These are phyloP conservation scores for Elongisporangium undulatum DNA, from an alignment of 352 stramenopile species.

Conservation along the genomic window DNA sequence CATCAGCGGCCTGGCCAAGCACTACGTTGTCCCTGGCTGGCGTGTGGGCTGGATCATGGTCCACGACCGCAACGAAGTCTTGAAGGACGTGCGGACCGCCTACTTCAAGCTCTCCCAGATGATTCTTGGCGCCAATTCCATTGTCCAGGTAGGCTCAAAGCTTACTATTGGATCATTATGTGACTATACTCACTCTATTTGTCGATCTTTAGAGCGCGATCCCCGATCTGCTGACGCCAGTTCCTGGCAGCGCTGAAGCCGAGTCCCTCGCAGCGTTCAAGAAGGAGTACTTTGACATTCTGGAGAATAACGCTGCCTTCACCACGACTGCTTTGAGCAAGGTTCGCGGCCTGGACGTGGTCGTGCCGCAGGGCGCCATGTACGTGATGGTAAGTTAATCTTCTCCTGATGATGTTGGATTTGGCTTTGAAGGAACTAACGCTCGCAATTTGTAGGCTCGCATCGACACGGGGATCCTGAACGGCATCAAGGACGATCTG, in stretches of 20 bases:
- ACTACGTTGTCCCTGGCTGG: constrained; percentile 95
- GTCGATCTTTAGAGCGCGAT: constrained; percentile 51
- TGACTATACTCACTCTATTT: not conserved
- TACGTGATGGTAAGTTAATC: constrained; percentile 88
- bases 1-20: constrained; percentile 91
- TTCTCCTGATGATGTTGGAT: constrained; percentile 7
- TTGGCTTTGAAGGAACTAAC: not conserved
- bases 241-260: constrained; percentile 49
- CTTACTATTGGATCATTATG: not conserved
- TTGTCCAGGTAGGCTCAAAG: constrained; percentile 57
- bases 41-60: constrained; percentile 95
- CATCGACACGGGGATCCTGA: constrained; percentile 66
- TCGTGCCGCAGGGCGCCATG: constrained; percentile 92
- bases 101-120: constrained; percentile 93
- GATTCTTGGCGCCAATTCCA: constrained; percentile 88
- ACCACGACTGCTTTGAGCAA: constrained; percentile 64
- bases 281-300: constrained; percentile 65
- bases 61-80: constrained; percentile 82
- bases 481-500: constrained; percentile 88
- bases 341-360: constrained; percentile 84
- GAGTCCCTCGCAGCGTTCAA: constrained; percentile 78
- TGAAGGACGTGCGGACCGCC: constrained; percentile 82
- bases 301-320: constrained; percentile 88
- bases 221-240: constrained; percentile 74
- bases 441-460: constrained; percentile 19